phyloP scores from a whole-genome alignment of 371 early-diverging fungal species.

The Zancudomyces culisetae region DNA sequence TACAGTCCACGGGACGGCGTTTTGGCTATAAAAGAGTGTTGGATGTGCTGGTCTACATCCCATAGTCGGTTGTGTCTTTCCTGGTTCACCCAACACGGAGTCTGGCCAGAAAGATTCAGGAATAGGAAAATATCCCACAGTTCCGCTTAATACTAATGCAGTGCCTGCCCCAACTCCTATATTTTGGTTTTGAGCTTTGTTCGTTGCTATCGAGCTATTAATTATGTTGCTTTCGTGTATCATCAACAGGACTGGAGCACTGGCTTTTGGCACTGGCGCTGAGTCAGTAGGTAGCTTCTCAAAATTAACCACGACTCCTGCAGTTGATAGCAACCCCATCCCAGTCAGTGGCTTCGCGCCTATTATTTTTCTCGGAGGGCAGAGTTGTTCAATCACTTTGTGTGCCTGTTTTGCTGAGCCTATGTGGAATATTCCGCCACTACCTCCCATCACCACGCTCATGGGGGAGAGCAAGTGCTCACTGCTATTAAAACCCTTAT shows the following conservation, averaged over 20 bases:
- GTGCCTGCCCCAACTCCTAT: slow-evolving; percentile 1
- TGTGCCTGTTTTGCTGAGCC: slow-evolving; percentile 19
- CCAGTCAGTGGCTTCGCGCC: slow-evolving; percentile 4
- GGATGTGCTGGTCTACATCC: slow-evolving; percentile 36
- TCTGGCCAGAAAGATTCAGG: slow-evolving; percentile 51
- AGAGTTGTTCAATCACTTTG: slow-evolving; percentile 15
- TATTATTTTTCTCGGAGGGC: slow-evolving; percentile 5
- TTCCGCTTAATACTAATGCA: slow-evolving; percentile 13
- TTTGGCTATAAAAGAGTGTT: slow-evolving; percentile 27
- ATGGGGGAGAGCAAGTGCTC: slow-evolving; percentile 32
- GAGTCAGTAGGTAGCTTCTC: slow-evolving; percentile 28
- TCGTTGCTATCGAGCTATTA: slow-evolving; percentile 11
- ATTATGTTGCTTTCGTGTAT: slow-evolving; percentile 8
- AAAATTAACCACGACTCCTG: slow-evolving; percentile 39
- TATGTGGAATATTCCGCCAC: slow-evolving; percentile 11
- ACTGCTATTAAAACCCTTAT: slow-evolving; percentile 10
- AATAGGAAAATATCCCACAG: slow-evolving; percentile 39
- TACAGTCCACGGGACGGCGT: slow-evolving; percentile 28
- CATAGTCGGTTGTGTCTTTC: not conserved
- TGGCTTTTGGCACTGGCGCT: slow-evolving; percentile 11
- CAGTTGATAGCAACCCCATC: slow-evolving; percentile 21
- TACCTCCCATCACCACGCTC: slow-evolving; percentile 44
- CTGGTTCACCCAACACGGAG: slow-evolving; percentile 3
- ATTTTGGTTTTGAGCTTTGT: slow-evolving; percentile 1
- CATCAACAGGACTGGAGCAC: slow-evolving; percentile 14